A percentile compares a stretch with the other conserved stretches of the same genome.
These are phyloP conservation scores for Kodamaea suecica DNA, from an alignment of 1,139 yeast genomes.

Conservation along the genomic window DNA sequence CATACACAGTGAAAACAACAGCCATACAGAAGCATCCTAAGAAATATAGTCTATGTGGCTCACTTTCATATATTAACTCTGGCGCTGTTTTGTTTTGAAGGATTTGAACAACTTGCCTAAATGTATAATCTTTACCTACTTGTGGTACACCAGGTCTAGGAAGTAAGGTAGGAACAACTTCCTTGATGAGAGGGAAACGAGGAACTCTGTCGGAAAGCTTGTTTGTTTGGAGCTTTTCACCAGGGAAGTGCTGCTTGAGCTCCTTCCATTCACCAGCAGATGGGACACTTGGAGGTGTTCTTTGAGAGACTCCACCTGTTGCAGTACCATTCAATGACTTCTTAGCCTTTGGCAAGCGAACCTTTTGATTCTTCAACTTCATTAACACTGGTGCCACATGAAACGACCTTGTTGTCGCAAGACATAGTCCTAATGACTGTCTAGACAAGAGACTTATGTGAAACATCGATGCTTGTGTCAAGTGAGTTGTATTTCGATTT, in stretches of 20 bases:
- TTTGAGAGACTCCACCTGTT: neutral
- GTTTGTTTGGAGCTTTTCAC: conserved; percentile 53
- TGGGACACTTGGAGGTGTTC: conserved; percentile 16
- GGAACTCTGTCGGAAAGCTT: conserved; percentile 52
- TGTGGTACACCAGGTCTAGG: conserved; percentile 76
- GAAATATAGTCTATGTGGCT: conserved; percentile 76
- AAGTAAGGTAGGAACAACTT: conserved; percentile 61
- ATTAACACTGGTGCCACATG: neutral
- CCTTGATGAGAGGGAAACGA: conserved; percentile 63
- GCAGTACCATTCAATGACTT: no score
- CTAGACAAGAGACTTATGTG: no score
- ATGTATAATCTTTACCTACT: conserved; percentile 54
- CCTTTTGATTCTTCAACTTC: neutral
- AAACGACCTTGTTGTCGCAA: no score
- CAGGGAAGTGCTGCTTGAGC: conserved; percentile 55
- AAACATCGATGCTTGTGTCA: no score
- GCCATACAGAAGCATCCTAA: conserved; percentile 68
- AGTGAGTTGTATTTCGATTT: no score
- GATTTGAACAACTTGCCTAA: conserved; percentile 63
- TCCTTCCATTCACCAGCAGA: conserved; percentile 44
- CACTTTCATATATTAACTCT: conserved; percentile 77
- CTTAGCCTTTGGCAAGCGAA: neutral
- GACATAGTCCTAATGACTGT: no score
- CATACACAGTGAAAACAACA: conserved; percentile 64
- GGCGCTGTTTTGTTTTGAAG: conserved; percentile 57